phyloP scores from a whole-genome alignment of 768 basidiomycete genomes.

The Steccherinum ochraceum region DNA sequence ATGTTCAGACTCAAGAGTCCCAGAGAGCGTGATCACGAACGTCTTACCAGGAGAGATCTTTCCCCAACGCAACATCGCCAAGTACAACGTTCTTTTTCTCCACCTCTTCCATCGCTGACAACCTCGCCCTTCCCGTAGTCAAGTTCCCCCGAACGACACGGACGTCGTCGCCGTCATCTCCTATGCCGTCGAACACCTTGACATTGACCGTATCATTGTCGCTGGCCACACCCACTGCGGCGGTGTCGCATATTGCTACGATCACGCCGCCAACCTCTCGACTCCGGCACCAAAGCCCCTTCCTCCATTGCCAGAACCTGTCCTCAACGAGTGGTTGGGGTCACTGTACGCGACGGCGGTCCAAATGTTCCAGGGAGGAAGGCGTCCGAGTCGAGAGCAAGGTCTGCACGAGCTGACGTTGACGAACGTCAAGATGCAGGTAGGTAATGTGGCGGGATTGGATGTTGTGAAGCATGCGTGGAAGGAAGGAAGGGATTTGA shows the following conservation, averaged over 20 bases:
- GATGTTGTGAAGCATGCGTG: conserved; percentile 21
- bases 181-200: conserved; percentile 56
- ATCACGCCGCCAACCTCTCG: conserved; percentile 1
- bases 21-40: conserved; percentile 59
- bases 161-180: conserved; percentile 66
- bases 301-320: neutral
- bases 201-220: conserved; percentile 11
- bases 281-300: neutral
- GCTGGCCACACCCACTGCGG: conserved; percentile 10
- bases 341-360: neutral
- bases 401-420: neutral
- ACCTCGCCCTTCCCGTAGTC: conserved; percentile 34
- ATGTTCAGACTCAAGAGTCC: conserved; percentile 73
- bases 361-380: neutral
- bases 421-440: conserved; percentile 35
- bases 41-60: conserved; percentile 67
- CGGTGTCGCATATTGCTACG: conserved; percentile 9
- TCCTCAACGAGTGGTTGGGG: neutral
- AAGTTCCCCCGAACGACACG: conserved; percentile 66
- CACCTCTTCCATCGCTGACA: neutral
- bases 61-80: conserved; percentile 74
- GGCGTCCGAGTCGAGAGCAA: neutral
- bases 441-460: conserved; percentile 18
- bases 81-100: conserved; percentile 37
- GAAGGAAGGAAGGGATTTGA: conserved; percentile 18